A percentile compares a stretch with the other conserved stretches of the same genome.
These are phyloP conservation scores for Yarrowia sp. DNA, from an alignment of 805 yeast species.

Conservation along the genomic window DNA sequence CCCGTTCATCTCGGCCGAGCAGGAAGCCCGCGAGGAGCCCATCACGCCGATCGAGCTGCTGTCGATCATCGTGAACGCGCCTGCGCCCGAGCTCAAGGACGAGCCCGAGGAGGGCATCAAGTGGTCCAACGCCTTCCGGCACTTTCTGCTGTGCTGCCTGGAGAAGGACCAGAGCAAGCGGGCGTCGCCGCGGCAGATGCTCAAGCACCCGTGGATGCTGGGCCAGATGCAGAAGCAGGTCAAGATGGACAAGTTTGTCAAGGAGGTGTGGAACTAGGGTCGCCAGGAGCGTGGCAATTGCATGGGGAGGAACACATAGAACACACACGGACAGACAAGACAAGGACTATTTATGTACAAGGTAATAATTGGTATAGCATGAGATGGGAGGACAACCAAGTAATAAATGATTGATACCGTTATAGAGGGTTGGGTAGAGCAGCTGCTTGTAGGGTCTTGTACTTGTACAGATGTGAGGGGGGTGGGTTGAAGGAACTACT, in stretches of 20 bases:
- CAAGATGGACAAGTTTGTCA: conserved; percentile 82
- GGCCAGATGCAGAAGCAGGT: conserved; percentile 73
- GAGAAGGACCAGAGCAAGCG: conserved; percentile 75
- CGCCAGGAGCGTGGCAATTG: neutral
- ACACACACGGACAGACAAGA: neutral
- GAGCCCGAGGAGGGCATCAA: conserved; percentile 68
- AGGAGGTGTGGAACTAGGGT: conserved; percentile 58
- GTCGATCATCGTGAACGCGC: conserved; percentile 72
- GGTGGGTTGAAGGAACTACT: no score
- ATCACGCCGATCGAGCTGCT: conserved; percentile 80
- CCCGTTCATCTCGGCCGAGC: conserved; percentile 55
- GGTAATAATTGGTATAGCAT: conserved; percentile 4
- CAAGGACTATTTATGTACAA: conserved; percentile 2
- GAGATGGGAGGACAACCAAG: neutral
- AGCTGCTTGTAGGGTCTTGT: no score
- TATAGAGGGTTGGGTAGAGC: no score
- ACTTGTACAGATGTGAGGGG: neutral
- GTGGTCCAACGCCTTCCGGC: conserved; percentile 83
- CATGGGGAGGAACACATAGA: conserved; percentile 1
- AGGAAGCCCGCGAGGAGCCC: conserved; percentile 49
- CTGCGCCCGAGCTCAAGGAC: conserved; percentile 73
- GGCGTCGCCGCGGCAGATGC: conserved; percentile 92
- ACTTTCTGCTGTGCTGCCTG: conserved; percentile 75
- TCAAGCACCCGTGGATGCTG: conserved; percentile 87
- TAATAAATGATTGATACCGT: conserved; percentile 2